Evolutionary conservation across 202 grass and related monocot species (phyloP).

Genomic region (Schoenoplectus tabernaemontani): DNA sequence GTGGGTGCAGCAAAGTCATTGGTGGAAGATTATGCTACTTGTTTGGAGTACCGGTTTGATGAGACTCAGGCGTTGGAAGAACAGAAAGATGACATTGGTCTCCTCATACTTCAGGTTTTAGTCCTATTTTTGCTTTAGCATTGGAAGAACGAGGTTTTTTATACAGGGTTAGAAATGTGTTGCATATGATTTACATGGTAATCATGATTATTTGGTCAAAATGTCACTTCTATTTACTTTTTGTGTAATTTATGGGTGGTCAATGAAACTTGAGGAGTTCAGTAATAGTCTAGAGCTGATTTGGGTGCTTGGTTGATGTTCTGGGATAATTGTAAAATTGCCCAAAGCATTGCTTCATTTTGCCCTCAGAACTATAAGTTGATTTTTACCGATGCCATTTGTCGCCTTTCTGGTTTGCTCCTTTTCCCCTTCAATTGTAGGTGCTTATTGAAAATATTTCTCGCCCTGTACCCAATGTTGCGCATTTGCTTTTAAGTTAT

Average conservation of each 20-base stretch:
- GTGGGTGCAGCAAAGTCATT: constrained; percentile 58
- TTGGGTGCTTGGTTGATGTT: background rate
- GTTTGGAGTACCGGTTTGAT: constrained; percentile 89
- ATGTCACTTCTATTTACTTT: too few relatives aligned
- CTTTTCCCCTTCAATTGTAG: constrained; percentile 38
- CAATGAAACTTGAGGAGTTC: too few relatives aligned
- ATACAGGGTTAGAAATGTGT: too few relatives aligned
- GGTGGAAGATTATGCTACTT: constrained; percentile 89
- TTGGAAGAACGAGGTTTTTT: background rate
- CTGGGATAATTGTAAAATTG: background rate
- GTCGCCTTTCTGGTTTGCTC: constrained; percentile 17
- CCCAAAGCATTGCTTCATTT: background rate
- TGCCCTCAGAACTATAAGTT: background rate
- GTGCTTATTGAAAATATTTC: constrained; percentile 89
- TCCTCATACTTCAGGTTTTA: constrained; percentile 87
- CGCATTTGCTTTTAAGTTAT: constrained; percentile 88
- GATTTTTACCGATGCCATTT: constrained; percentile 15
- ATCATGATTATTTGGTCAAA: too few relatives aligned
- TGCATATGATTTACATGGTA: too few relatives aligned
- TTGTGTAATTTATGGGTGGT: too few relatives aligned
- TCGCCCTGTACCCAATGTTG: constrained; percentile 71
- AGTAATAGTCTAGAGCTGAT: background rate
- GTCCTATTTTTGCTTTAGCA: background rate
- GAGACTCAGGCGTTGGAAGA: constrained; percentile 78
- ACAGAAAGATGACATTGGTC: constrained; percentile 67